These are phyloP conservation scores for Candida anglica DNA, from an alignment of 805 yeast species.

Conservation along the genomic window DNA sequence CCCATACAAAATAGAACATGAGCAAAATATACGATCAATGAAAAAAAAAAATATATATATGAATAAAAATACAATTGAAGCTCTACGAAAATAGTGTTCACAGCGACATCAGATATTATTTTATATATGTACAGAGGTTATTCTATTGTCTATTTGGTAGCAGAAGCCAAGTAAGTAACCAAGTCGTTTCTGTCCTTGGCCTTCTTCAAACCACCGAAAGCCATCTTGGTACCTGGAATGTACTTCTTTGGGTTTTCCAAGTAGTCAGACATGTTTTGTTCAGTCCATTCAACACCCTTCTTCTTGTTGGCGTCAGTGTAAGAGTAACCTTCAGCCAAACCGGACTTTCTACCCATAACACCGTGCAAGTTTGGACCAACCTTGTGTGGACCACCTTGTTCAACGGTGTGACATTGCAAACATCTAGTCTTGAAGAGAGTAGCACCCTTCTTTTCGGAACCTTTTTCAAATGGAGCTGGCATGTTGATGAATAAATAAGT, in stretches of 20 bases:
- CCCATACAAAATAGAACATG: no score
- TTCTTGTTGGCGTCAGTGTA: constrained; percentile 98
- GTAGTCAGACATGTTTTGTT: constrained; percentile 89
- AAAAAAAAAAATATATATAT: no score
- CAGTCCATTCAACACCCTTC: constrained; percentile 86
- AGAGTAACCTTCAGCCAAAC: constrained; percentile 88
- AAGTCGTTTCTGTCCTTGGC: constrained; percentile 98
- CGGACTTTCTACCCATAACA: constrained; percentile 87
- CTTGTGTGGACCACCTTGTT: constrained; percentile 94
- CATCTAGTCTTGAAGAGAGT: constrained; percentile 98
- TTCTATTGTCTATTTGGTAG: constrained; percentile 31
- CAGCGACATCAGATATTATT: no score
- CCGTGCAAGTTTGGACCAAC: constrained; percentile 99
- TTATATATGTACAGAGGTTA: constrained; percentile 2
- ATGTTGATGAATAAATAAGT: constrained; percentile 13
- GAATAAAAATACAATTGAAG: no score
- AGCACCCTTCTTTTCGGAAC: constrained; percentile 79
- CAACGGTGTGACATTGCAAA: constrained; percentile 97
- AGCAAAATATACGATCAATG: no score
- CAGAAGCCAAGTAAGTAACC: constrained; percentile 70
- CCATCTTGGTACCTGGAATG: constrained; percentile 99
- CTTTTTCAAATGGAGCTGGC: constrained; percentile 45
- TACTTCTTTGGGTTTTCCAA: constrained; percentile 99
- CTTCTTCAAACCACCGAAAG: constrained; percentile 99
- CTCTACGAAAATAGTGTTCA: no score